A percentile compares a stretch with the other conserved stretches of the same genome.
Conservation (phyloP, 202 grass and related monocot genomes). For the Zoysia matrella region DNA sequence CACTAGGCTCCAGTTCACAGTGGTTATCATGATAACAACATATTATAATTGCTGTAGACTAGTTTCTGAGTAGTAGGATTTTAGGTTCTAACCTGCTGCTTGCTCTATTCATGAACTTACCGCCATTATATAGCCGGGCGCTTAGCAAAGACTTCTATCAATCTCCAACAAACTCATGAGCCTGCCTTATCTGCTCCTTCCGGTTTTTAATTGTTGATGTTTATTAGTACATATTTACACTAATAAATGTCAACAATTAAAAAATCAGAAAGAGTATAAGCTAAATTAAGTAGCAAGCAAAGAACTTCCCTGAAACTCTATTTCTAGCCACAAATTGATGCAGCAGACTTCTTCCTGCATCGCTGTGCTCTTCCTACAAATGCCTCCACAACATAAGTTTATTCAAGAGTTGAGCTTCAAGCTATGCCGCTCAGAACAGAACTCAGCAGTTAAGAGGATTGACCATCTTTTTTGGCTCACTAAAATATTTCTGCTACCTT, state of each 20-base stretch:
- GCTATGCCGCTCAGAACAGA: neutral
- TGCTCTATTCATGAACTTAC: neutral
- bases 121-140: neutral
- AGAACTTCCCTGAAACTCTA: neutral
- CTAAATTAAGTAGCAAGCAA: neutral
- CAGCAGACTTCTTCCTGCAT: neutral
- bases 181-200: neutral
- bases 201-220: no score
- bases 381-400: neutral
- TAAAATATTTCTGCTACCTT: neutral
- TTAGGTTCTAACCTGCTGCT: neutral
- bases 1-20: constrained; percentile 45
- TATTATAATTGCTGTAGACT: neutral
- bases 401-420: neutral
- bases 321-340: neutral
- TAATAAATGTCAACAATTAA: no score
- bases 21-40: constrained; percentile 7
- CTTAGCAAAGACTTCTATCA: neutral
- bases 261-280: neutral
- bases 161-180: neutral
- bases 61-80: neutral
- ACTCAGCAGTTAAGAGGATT: constrained; percentile 16
- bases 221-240: no score
- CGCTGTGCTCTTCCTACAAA: no score
- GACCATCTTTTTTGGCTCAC: neutral